Evolutionary conservation across 2,329 filamentous ascomycete species (phyloP).

Genomic region (Westerdykella aurantiaca): DNA sequence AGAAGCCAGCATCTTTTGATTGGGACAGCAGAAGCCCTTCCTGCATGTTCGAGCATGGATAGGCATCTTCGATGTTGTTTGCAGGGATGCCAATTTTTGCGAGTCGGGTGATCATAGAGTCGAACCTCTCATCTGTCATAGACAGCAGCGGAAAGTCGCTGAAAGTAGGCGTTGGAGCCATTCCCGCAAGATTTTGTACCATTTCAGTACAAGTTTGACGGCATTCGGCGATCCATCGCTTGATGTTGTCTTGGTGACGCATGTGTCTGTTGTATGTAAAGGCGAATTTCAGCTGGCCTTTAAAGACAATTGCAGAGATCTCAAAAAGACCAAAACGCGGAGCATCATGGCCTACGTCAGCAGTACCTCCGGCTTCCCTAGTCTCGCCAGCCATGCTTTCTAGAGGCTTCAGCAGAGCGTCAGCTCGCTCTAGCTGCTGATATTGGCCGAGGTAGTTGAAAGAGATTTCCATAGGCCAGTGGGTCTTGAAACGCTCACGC

Average conservation of each 20-base stretch:
- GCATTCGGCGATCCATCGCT: constrained; percentile 41
- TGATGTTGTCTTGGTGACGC: constrained; percentile 42
- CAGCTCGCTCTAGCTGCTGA: constrained; percentile 43
- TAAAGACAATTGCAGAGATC: constrained; percentile 47
- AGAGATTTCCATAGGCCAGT: constrained; percentile 51
- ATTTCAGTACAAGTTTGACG: constrained; percentile 26
- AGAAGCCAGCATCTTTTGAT: constrained; percentile 26
- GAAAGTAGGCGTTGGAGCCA: constrained; percentile 34
- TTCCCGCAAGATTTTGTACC: constrained; percentile 22
- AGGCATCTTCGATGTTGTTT: constrained; percentile 39
- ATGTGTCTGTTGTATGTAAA: constrained; percentile 49
- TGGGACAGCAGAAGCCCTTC: constrained; percentile 29
- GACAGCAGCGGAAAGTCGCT: constrained; percentile 44
- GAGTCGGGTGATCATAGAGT: constrained; percentile 37
- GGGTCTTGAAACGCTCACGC: constrained; percentile 25
- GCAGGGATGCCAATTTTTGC: constrained; percentile 33
- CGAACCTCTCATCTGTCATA: constrained; percentile 40
- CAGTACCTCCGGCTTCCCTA: constrained; percentile 40
- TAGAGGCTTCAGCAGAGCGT: constrained; percentile 41
- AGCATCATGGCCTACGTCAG: constrained; percentile 41
- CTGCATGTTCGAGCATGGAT: constrained; percentile 31
- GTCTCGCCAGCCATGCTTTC: constrained; percentile 45
- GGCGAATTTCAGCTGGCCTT: constrained; percentile 43
- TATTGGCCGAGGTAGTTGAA: constrained; percentile 53
- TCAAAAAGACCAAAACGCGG: constrained; percentile 49